Base-by-base conservation (phyloP, 257 asterid genomes). In the Ehretia macrophylla region DNA sequence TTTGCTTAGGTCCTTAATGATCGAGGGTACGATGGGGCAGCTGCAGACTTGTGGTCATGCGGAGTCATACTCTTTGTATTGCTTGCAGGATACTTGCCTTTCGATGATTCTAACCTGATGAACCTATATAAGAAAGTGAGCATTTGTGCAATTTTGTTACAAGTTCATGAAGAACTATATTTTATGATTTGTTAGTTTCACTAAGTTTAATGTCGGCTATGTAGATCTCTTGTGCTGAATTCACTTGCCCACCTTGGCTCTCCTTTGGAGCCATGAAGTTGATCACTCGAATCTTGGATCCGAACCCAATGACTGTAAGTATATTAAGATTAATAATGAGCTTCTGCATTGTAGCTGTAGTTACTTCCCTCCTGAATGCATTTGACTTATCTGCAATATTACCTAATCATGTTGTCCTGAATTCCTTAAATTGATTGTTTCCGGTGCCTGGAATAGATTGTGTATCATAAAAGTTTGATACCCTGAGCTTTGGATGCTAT, bases 21-120 rank as follows among this genome's bases (percentile, higher is more conserved):
- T 78, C 85, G 67, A 55, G 97, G 97, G 66, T 90, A 87, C 44
- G 95, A 90, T 39, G 96, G 97, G 72, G 85, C 90, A 44, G 72
- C 79, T 11, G 97, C 97, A 13, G 97, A 90, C 68, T 71, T 90
- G 84, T 90, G 97, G 97, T 90, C 97, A 0, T 87, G 97, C 58
- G 97, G 97, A 64, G 97, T 90, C 72, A 79, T 90, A 79, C 85
- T 90, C 64, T 90, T 90, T 77, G 97, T 90, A 60, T 77, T 90
- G 83, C 93, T 90, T 57, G 96, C 97, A 40, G 96, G 97, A 51
- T 90, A 85, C 88, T 90, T 90, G 85, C 97, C 97, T 73, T 90
- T 90, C 45, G 96, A 90, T 60, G 97, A 90, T 77, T 70, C 93
- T 56, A 87, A 86, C 66, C 88, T 87, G 61, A 79, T 85, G 72